phyloP scores from a whole-genome alignment of 129 eudicot species.

The Flaveria bidentis region DNA sequence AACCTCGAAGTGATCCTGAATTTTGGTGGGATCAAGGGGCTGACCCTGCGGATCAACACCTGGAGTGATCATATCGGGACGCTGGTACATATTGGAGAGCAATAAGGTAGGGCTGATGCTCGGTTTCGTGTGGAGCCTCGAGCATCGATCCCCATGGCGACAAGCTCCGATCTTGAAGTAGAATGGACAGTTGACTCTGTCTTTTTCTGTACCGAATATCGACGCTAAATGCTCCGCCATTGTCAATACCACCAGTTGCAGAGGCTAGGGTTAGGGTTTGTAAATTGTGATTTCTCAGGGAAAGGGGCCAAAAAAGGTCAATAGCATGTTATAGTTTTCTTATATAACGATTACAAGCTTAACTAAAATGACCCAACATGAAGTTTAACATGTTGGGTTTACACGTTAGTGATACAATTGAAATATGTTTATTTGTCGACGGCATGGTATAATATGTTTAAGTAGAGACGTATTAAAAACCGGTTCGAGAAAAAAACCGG shows the following conservation, averaged over 20 bases:
- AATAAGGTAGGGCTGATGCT: constrained; percentile 80
- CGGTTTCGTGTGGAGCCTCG: constrained; percentile 87
- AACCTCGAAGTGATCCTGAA: constrained; percentile 87
- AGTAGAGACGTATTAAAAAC: too few relatives aligned
- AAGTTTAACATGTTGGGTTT: too few relatives aligned
- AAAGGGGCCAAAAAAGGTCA: constrained; percentile 7
- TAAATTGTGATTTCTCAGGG: constrained; percentile 9
- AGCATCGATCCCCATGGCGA: constrained; percentile 89
- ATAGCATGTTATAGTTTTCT: not conserved
- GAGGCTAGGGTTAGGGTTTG: constrained; percentile 35
- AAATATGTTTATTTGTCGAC: too few relatives aligned
- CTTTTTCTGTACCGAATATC: constrained; percentile 91
- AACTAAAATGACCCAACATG: too few relatives aligned
- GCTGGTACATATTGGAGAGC: constrained; percentile 89
- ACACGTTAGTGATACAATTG: too few relatives aligned
- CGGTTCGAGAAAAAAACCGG: too few relatives aligned
- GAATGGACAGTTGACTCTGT: constrained; percentile 92
- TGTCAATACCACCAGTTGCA: constrained; percentile 5
- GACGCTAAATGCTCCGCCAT: constrained; percentile 96
- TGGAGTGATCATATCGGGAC: constrained; percentile 90
- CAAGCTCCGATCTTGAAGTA: constrained; percentile 98
- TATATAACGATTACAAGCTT: too few relatives aligned
- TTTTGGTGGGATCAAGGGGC: constrained; percentile 79
- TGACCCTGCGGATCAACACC: constrained; percentile 89
- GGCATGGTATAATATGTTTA: too few relatives aligned